A percentile compares a stretch with the other conserved stretches of the same genome.
These are phyloP conservation scores for Chlamydomonas incerta DNA, from an alignment of 139 green algal genomes.

Conservation along the genomic window DNA sequence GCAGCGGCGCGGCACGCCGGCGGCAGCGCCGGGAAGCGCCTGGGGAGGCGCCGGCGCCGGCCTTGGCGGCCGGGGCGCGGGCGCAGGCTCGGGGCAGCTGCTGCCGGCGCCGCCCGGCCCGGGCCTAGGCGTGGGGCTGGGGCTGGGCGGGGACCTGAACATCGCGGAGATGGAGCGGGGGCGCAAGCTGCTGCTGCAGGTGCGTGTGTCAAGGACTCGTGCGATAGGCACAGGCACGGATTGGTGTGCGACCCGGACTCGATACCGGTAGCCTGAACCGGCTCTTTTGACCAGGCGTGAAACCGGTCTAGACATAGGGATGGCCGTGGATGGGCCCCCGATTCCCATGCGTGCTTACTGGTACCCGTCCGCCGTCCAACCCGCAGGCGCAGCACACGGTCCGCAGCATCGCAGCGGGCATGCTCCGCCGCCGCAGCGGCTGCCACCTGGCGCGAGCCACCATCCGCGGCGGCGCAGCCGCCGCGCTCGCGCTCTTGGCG, in stretches of 20 bases:
- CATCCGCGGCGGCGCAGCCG: neutral
- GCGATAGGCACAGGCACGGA: neutral
- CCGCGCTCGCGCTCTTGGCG: neutral
- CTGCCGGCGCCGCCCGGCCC: neutral
- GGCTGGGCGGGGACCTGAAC: neutral
- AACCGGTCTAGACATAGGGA: too few relatives aligned
- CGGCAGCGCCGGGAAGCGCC: too few relatives aligned
- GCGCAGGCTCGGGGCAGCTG: neutral
- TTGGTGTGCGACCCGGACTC: neutral
- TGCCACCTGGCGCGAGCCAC: constrained; percentile 4
- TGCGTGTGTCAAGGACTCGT: neutral
- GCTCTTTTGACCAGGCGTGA: too few relatives aligned
- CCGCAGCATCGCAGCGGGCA: neutral
- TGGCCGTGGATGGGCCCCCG: too few relatives aligned
- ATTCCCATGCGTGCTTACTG: too few relatives aligned
- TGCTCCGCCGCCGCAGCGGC: constrained; percentile 12
- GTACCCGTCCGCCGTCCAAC: too few relatives aligned
- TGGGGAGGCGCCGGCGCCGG: too few relatives aligned
- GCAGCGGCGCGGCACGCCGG: too few relatives aligned
- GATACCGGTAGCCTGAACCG: neutral
- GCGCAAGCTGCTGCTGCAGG: constrained; percentile 21
- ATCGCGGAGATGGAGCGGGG: constrained; percentile 18
- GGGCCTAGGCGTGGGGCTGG: neutral
- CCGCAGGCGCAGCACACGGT: neutral
- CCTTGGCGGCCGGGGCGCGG: too few relatives aligned